Conservation (phyloP, 441 rosid species). For the Macaranga tanarius region DNA sequence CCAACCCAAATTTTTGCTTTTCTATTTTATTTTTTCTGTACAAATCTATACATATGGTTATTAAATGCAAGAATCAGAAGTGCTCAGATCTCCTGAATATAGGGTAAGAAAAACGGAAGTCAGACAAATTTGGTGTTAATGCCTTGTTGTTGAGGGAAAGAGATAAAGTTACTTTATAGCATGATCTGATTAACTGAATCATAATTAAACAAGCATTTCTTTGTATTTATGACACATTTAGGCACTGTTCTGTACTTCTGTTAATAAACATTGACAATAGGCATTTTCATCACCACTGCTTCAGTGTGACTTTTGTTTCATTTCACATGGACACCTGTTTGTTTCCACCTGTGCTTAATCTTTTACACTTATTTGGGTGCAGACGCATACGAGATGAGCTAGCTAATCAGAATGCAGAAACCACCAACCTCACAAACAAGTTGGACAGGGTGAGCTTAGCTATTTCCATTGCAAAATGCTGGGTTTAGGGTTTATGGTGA, state of each 20-base stretch:
- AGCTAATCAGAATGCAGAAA: conserved; percentile 85
- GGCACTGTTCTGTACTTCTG: no score
- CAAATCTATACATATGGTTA: neutral
- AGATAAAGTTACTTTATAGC: no score
- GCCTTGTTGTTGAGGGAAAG: no score
- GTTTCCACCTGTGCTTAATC: neutral
- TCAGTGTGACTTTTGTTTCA: neutral
- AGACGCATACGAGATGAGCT: conserved; percentile 89
- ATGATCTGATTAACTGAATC: no score
- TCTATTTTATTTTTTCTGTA: neutral
- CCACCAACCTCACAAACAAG: conserved; percentile 83
- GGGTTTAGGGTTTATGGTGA: neutral
- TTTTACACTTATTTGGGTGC: conserved; percentile 1
- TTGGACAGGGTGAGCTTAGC: conserved; percentile 61
- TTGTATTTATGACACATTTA: neutral
- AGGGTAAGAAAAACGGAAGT: no score
- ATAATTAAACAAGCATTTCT: neutral
- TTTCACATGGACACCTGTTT: neutral
- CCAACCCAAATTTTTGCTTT: no score
- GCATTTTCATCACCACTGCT: neutral
- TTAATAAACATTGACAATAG: neutral
- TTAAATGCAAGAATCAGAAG: neutral
- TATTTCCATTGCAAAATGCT: neutral
- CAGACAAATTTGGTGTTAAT: no score
- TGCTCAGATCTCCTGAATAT: neutral